Percentiles rank a stretch among this genome's conserved stretches.
Evolutionary conservation across 192 early-diverging fungal species (phyloP).

Genomic region (Backusella liffmaniae): DNA sequence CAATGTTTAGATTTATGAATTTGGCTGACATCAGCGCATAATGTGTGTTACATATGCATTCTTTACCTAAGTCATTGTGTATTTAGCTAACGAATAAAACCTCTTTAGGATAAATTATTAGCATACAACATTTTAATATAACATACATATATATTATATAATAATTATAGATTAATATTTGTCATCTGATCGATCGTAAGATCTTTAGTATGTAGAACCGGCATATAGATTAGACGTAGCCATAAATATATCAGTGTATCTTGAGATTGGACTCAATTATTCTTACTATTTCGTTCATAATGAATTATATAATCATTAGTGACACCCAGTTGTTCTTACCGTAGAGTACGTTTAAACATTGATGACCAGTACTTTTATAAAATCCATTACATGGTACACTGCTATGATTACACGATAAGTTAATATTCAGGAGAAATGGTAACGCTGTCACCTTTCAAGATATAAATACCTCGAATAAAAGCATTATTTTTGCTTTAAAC

Average conservation of each 20-base stretch:
- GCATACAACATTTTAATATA: neutral
- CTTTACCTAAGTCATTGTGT: neutral
- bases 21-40: neutral
- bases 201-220: neutral
- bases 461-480: neutral
- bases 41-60: neutral
- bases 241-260: neutral
- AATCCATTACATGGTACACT: neutral
- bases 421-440: neutral
- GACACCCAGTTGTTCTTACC: neutral
- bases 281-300: neutral
- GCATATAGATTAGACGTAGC: neutral
- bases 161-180: neutral
- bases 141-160: neutral
- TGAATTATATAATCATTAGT: neutral
- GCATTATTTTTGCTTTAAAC: neutral
- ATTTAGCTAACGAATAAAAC: neutral
- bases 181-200: neutral
- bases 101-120: neutral
- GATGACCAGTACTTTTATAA: neutral
- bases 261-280: neutral
- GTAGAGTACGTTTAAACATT: neutral
- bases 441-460: neutral
- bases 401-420: neutral
- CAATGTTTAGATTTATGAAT: neutral